Percentiles rank a stretch among this genome's conserved stretches.
phyloP scores from a whole-genome alignment of 805 yeast species.

The Ogataea methanolica region DNA sequence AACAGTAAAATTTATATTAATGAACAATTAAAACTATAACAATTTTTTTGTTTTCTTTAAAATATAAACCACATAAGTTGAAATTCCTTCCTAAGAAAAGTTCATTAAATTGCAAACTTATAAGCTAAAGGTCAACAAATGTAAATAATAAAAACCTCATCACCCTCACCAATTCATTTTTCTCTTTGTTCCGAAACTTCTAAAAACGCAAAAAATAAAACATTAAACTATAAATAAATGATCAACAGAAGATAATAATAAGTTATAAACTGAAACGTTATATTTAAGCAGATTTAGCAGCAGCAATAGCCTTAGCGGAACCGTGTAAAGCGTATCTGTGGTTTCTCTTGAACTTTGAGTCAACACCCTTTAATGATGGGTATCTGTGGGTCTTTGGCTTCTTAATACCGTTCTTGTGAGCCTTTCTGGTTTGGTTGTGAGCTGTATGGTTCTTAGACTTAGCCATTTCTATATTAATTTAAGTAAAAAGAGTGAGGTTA shows the following conservation, averaged over 20 bases:
- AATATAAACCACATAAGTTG: too few species aligned
- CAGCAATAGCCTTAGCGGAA: constrained; percentile 91
- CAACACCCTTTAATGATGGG: constrained; percentile 98
- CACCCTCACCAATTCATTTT: too few species aligned
- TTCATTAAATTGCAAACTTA: too few species aligned
- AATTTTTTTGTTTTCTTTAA: too few species aligned
- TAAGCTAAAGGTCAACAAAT: too few species aligned
- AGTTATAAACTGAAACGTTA: neutral
- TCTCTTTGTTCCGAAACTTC: neutral
- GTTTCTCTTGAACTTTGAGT: constrained; percentile 99
- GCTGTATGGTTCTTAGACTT: constrained; percentile 99
- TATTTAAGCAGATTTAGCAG: constrained; percentile 37
- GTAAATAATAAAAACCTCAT: too few species aligned
- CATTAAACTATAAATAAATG: neutral
- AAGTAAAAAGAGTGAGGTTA: neutral
- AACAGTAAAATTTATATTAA: too few species aligned
- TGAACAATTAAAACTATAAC: too few species aligned
- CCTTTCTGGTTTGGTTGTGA: constrained; percentile 99
- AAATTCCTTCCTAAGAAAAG: too few species aligned
- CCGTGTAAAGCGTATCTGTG: constrained; percentile 99
- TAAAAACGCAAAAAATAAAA: neutral
- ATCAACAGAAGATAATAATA: neutral
- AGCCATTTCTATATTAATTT: constrained; percentile 61
- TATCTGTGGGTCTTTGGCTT: constrained; percentile 98
- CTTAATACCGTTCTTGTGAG: constrained; percentile 99